Evolutionary conservation across 2,329 filamentous ascomycete species (phyloP).

Genomic region (Albophoma yamanashiensis): DNA sequence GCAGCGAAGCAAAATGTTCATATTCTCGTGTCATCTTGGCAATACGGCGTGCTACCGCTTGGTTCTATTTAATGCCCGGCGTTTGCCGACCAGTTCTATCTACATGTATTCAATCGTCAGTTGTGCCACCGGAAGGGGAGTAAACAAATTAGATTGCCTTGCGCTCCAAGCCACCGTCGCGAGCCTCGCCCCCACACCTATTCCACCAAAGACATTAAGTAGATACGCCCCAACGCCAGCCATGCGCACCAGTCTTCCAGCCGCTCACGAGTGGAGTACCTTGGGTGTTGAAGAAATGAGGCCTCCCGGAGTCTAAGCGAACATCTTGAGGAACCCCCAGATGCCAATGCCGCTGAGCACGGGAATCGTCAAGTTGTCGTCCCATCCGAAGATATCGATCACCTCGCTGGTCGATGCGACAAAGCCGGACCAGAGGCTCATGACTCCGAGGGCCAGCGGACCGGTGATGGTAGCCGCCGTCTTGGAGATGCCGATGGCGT

Average conservation of each 20-base stretch:
- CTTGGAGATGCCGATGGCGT: constrained; percentile 49
- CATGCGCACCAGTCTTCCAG: neutral
- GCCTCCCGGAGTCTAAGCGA: constrained; percentile 39
- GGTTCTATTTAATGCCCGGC: neutral
- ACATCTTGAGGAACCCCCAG: constrained; percentile 83
- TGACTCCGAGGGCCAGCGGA: constrained; percentile 59
- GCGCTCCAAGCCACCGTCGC: neutral
- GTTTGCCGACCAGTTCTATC: neutral
- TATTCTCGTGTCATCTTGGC: neutral
- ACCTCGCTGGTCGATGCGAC: constrained; percentile 84
- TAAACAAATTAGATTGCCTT: neutral
- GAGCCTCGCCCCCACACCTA: neutral
- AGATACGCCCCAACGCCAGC: constrained; percentile 1
- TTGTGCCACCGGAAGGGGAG: neutral
- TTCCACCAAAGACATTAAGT: neutral
- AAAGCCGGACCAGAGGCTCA: constrained; percentile 83
- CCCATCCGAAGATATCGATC: constrained; percentile 84
- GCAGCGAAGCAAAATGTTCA: neutral
- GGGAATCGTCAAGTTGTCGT: constrained; percentile 96
- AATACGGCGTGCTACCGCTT: neutral
- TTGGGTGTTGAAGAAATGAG: neutral
- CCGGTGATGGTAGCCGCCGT: constrained; percentile 56
- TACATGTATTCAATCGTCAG: neutral
- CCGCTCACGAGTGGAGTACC: neutral
- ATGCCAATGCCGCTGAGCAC: constrained; percentile 80